These are phyloP conservation scores for Eucommia ulmoides DNA, from an alignment of 257 asterid genomes.

Conservation along the genomic window DNA sequence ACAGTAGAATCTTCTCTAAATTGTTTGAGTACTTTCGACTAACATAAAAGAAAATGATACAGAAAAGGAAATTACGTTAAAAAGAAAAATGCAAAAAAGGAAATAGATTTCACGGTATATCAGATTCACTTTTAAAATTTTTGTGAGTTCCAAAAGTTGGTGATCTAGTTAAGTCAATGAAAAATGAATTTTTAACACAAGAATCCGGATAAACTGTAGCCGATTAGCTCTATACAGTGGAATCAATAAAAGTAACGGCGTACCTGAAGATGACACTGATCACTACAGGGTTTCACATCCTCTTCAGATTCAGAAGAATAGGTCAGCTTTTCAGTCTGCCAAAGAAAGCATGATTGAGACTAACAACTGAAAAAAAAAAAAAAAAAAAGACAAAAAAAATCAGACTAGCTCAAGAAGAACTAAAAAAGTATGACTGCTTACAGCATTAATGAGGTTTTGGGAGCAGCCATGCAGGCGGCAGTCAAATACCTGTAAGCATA, in stretches of 20 bases:
- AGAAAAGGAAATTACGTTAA: too few relatives aligned
- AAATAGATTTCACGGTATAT: too few relatives aligned
- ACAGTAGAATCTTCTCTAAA: constrained; percentile 19
- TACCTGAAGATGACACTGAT: constrained; percentile 83
- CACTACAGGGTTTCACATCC: constrained; percentile 67
- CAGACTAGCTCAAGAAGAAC: background rate
- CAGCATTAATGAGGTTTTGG: constrained; percentile 51
- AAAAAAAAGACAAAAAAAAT: background rate
- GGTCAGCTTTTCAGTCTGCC: constrained; percentile 64
- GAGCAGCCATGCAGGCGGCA: constrained; percentile 93
- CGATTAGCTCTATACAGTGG: too few relatives aligned
- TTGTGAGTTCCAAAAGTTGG: too few relatives aligned
- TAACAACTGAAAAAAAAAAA: constrained; percentile 10
- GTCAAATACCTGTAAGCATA: constrained; percentile 56
- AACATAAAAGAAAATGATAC: constrained; percentile 5
- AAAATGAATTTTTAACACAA: too few relatives aligned
- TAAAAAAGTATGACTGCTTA: constrained; percentile 26
- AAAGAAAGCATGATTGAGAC: constrained; percentile 15
- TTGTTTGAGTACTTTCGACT: constrained; percentile 32
- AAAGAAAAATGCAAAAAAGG: too few relatives aligned
- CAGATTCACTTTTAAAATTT: too few relatives aligned
- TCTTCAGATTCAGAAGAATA: constrained; percentile 50
- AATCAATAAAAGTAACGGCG: constrained; percentile 7
- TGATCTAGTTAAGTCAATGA: too few relatives aligned
- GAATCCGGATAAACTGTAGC: too few relatives aligned